Evolutionary conservation across 768 basidiomycete species (phyloP).

Genomic region (Tephrocybe sp.): DNA sequence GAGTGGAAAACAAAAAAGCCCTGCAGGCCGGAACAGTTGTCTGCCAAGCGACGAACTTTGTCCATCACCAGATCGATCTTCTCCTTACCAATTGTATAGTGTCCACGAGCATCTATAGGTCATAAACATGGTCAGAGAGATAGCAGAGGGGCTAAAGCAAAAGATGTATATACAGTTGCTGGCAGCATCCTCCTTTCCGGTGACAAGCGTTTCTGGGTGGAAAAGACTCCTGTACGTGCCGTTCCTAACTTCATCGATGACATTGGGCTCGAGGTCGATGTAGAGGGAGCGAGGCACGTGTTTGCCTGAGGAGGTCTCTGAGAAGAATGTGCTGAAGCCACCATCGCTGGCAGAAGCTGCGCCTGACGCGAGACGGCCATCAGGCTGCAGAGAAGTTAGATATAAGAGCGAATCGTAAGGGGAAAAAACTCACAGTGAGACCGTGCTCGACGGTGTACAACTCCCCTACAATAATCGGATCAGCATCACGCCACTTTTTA

Average conservation of each 20-base stretch:
- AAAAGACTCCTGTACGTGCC: constrained; percentile 93
- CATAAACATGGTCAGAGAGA: constrained; percentile 3
- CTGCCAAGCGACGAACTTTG: constrained; percentile 89
- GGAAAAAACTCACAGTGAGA: constrained; percentile 66
- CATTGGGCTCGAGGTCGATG: constrained; percentile 93
- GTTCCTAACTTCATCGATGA: constrained; percentile 91
- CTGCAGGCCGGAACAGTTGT: constrained; percentile 95
- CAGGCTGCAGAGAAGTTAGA: constrained; percentile 56
- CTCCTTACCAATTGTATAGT: constrained; percentile 98
- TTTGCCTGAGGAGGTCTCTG: constrained; percentile 90
- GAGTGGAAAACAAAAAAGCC: constrained; percentile 99
- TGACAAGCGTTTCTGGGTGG: constrained; percentile 96
- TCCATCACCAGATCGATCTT: constrained; percentile 96
- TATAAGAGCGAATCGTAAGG: not conserved
- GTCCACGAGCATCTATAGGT: constrained; percentile 85
- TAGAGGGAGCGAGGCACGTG: constrained; percentile 96
- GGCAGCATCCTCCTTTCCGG: constrained; percentile 98
- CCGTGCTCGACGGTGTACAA: constrained; percentile 98
- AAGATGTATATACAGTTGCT: constrained; percentile 82
- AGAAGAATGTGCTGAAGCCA: constrained; percentile 98
- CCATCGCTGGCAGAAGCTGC: constrained; percentile 69
- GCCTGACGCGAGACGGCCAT: constrained; percentile 79
- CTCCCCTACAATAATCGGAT: constrained; percentile 64
- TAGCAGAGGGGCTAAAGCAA: constrained; percentile 12
- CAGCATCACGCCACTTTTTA: constrained; percentile 21